Evolutionary conservation across 2,329 filamentous ascomycete species (phyloP).

Genomic region (Hypoxylon sp.): DNA sequence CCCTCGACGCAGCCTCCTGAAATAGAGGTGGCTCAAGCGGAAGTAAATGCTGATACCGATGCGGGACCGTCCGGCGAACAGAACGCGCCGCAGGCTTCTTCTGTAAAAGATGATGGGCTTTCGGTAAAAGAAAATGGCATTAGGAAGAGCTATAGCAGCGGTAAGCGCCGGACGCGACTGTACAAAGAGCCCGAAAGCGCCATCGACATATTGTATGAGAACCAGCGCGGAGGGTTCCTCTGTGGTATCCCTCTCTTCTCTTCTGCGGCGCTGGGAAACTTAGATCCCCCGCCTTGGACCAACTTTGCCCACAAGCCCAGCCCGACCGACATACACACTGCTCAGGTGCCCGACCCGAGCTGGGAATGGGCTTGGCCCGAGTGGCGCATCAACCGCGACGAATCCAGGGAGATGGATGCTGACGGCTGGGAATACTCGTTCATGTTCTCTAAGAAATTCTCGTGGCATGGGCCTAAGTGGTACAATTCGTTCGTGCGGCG

Average conservation of each 20-base stretch:
- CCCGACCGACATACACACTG: slow-evolving; percentile 81
- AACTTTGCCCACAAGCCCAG: slow-evolving; percentile 75
- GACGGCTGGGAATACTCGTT: slow-evolving; percentile 98
- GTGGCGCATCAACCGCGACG: slow-evolving; percentile 78
- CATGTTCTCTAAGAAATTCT: slow-evolving; percentile 80
- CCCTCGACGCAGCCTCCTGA: slow-evolving; percentile 43
- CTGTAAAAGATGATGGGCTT: slow-evolving; percentile 12
- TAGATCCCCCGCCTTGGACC: slow-evolving; percentile 91
- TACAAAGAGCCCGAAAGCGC: slow-evolving; percentile 63
- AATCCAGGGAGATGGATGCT: slow-evolving; percentile 78
- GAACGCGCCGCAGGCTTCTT: slow-evolving; percentile 26
- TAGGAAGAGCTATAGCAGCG: slow-evolving; percentile 19
- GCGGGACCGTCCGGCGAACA: slow-evolving; percentile 40
- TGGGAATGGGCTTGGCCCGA: slow-evolving; percentile 90
- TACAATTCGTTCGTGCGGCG: slow-evolving; percentile 95
- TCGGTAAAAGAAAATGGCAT: slow-evolving; percentile 29
- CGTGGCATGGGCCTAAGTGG: slow-evolving; percentile 93
- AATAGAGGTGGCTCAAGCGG: slow-evolving; percentile 23
- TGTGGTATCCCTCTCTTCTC: slow-evolving; percentile 95
- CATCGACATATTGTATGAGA: slow-evolving; percentile 94
- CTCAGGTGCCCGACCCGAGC: slow-evolving; percentile 92
- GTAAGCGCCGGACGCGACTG: slow-evolving; percentile 25
- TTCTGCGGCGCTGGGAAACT: slow-evolving; percentile 83
- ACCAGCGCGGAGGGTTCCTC: slow-evolving; percentile 90
- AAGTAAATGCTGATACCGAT: slow-evolving; percentile 27